Evolutionary conservation across 768 basidiomycete species (phyloP), one percentile per base, ranked within the genome.

Genomic region (Leccinum pellstonianum): DNA sequence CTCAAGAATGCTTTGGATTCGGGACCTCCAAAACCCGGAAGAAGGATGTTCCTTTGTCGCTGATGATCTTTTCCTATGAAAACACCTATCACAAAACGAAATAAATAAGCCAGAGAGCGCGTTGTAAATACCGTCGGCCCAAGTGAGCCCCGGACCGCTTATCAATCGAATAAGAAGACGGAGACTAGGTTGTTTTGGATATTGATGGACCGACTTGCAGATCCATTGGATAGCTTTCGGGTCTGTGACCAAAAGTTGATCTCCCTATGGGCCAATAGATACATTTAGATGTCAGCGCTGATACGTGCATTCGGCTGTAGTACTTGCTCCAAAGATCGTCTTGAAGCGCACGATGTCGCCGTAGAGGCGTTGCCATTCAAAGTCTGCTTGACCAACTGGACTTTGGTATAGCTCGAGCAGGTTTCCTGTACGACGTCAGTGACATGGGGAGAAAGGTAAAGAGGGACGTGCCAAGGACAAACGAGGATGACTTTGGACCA

Each of bases 41-140:
- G 73, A 76, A 85, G 79, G 21, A 83, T 75, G 61, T 77, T 83
- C 58, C 81, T 71, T 56, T 85, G 83, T 49, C 85, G 77, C 65
- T 74, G 82, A 60, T 86, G 85, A 35, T 72, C 77, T n/a, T 77
- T 72, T 2, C 78, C 72, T 73, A 51, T 48, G 5, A 49, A 55
- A 43, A 29, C 5, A n/a, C 17, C 53, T 25, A 43, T 46, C 53
- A 27, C 14, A 11, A 25, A 25, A 25, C 7, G 8, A 49, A 50
- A 37, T 47, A n/a, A 50, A 37, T 75, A 76, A 27, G 12, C 1
- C 5, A 29, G 43, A 9, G 1, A 46, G 6, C 4, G 12, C 6
- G 8, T n/a, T 46, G 11, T 2, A 49, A 58, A 21, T 54, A 80
- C 80, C 79, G 3, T 78, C 74, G 3, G 79, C 77, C 75, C 76